Base-by-base conservation (phyloP, 176 grass and related monocot genomes). In the Elymus sibiricus region DNA sequence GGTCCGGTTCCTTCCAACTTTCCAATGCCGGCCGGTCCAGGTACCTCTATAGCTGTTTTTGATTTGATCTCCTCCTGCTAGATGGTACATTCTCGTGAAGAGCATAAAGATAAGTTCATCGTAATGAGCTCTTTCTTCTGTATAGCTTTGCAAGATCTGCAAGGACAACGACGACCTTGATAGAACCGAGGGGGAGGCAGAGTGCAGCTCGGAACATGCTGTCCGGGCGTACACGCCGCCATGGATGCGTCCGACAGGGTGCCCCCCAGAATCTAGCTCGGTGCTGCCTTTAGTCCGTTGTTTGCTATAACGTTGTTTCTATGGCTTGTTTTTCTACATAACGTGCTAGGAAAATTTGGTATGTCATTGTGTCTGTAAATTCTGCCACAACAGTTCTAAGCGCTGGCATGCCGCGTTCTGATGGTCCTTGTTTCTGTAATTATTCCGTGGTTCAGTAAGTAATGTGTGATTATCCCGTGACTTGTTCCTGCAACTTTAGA, bases 1-100 rank as follows among this genome's bases (percentile, higher is more conserved):
- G 82, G 81, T 89, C 17, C 89, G 85, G 42, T 91, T 97, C 91
- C 85, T 93, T 86, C 87, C 91, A 32, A 93, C 82, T 67, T 95
- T 95, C 84, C 78, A 75, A 44, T 89, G 76, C 74, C 74, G 58
- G 28, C 90, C 92, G 0, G 79, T 95, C 49, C 82, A 97, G 93
- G 95, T 93, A 91, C 39, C 13, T 19, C 9, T 75, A 10, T 34
- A 31, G 19, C 4, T 31, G 3, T 61, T 74, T 63, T 46, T 16
- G 11, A 73, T 3, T 32, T 31, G 14, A 31, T 53, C 17, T 10
- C 25, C 24, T 44, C 29, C n/a, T n/a, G 15, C 13, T 82, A 21
- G 5, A 37, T 70, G 9, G 9, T 56, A 35, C 3, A 3, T 40
- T 40, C 32, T 59, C 27, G 0, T 0, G 1, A n/a, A n/a, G n/a